phyloP scores from a whole-genome alignment of 441 rosid genomes.

The Erodium moschatum region DNA sequence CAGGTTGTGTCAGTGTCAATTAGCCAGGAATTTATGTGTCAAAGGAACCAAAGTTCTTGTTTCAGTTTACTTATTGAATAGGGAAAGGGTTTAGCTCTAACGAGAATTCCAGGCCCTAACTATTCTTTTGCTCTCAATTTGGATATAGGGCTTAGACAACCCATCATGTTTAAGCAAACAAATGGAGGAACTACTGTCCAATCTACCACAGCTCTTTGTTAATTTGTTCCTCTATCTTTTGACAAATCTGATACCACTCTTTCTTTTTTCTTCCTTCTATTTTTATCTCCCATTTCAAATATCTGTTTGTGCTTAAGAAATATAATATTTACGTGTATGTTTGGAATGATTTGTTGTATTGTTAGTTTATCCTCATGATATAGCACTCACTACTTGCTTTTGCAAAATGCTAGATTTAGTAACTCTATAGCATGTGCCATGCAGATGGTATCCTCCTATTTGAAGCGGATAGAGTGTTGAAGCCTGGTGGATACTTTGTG shows the following conservation, averaged over 20 bases:
- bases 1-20: background rate
- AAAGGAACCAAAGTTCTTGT: background rate
- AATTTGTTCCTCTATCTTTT: background rate
- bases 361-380: background rate
- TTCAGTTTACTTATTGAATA: background rate
- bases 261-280: background rate
- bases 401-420: background rate
- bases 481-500: conserved; percentile 89
- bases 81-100: background rate
- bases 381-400: background rate
- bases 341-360: too few relatives aligned
- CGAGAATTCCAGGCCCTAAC: background rate
- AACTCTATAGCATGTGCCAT: background rate
- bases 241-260: background rate
- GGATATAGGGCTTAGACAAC: background rate
- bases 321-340: too few relatives aligned
- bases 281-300: background rate
- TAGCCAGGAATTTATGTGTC: background rate
- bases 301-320: too few relatives aligned
- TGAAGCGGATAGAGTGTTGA: conserved; percentile 73
- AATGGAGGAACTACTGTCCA: background rate
- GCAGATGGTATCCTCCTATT: conserved; percentile 70
- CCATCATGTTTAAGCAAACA: background rate
- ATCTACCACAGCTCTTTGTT: background rate
- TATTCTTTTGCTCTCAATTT: background rate